Evolutionary conservation across 2,329 filamentous ascomycete genomes (phyloP), one percentile per base, ranked within the genome.

Genomic region (Cladosporium sp.): DNA sequence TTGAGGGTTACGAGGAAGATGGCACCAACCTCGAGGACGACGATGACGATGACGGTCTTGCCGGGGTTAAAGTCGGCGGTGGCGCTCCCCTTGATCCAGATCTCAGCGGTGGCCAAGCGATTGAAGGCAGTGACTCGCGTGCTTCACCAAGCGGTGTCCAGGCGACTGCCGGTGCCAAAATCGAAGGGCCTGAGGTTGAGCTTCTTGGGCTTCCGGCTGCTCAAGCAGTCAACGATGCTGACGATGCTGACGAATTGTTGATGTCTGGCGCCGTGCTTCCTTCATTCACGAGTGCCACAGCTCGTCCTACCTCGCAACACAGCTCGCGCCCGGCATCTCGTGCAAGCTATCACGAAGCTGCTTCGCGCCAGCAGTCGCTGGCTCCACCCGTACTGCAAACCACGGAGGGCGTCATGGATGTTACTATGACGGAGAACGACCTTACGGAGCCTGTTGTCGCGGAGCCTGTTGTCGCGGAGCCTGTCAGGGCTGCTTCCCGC

Each of bases 1-100:
- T 74, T 39, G 71, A 72, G 32, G 70, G 65, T 18, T 70, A 69
- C 32, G 70, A 71, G 21, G 70, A 70, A 4, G 71, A 71, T 1
- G 59, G 58, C 6, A 49, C 14, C 14, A 36, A 63, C 5, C 23
- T 36, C 10, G 32, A n/a, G n/a, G 30, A 23, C n/a, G 23, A 16
- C n/a, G 57, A 53, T 54, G 58, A 36, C 6, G 58, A 25, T 21
- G 43, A 54, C 5, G 57, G 26, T 34, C 56, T 43, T 63, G 39
- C 59, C 4, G 58, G 23, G 8, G 58, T 48, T 11, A 60, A 60
- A 6, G 58, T 57, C 11, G 32, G 11, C 21, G 54, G 46, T 14
- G 57, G 46, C 4, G 39, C 21, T 6, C 46, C 59, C 30, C n/a
- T 21, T 30, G n/a, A 10, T 11, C 36, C 54, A 32, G 30, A 36